These are phyloP conservation scores for Peronospora belbahrii DNA, from an alignment of 352 stramenopile species.

Conservation along the genomic window DNA sequence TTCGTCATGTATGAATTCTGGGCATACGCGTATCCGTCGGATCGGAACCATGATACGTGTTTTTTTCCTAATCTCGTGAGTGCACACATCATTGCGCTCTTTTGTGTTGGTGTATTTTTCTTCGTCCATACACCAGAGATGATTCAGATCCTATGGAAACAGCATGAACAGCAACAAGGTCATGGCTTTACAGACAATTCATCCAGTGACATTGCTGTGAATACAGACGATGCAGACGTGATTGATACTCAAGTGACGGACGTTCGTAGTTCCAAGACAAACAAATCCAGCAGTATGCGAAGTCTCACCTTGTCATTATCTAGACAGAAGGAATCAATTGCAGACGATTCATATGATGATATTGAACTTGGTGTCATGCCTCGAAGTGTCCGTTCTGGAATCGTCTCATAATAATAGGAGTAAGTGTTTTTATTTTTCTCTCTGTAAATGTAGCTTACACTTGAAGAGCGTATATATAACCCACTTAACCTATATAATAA, in stretches of 20 bases:
- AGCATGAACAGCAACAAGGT: slow-evolving; percentile 18
- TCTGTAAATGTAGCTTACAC: background rate
- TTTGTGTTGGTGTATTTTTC: slow-evolving; percentile 76
- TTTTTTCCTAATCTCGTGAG: slow-evolving; percentile 71
- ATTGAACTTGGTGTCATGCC: slow-evolving; percentile 52
- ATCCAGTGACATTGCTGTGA: slow-evolving; percentile 8
- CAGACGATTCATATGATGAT: slow-evolving; percentile 56
- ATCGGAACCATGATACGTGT: slow-evolving; percentile 67
- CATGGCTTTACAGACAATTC: slow-evolving; percentile 12
- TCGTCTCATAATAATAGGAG: slow-evolving; percentile 10
- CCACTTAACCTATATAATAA: too few species aligned
- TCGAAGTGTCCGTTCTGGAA: slow-evolving; percentile 29
- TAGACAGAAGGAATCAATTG: slow-evolving; percentile 33
- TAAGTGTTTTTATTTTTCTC: too few species aligned
- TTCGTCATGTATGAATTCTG: slow-evolving; percentile 75
- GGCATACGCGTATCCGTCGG: slow-evolving; percentile 58
- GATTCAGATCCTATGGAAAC: slow-evolving; percentile 29
- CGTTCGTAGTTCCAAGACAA: slow-evolving; percentile 14
- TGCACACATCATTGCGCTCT: slow-evolving; percentile 71
- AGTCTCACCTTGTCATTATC: slow-evolving; percentile 41
- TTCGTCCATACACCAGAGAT: slow-evolving; percentile 77
- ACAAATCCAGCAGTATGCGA: slow-evolving; percentile 22
- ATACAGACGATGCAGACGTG: slow-evolving; percentile 19
- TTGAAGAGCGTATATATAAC: background rate
- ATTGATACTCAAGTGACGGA: slow-evolving; percentile 22